These are phyloP conservation scores for Cordia subcordata DNA, from an alignment of 257 asterid genomes.

Conservation along the genomic window DNA sequence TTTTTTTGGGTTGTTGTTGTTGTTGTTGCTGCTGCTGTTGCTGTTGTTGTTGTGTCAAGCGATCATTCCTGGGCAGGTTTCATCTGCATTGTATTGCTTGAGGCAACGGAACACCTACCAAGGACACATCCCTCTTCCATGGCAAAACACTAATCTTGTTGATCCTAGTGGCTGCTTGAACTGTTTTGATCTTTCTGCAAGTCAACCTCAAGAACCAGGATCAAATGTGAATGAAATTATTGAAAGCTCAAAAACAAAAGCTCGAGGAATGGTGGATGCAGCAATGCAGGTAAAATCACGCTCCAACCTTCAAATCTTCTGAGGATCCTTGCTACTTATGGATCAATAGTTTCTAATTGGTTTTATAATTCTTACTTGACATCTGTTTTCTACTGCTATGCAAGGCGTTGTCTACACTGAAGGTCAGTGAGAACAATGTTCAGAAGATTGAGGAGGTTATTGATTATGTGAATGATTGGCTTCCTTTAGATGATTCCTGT, in stretches of 20 bases:
- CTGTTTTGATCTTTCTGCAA: conserved; percentile 37
- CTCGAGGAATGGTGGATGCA: conserved; percentile 73
- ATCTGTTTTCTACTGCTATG: neutral
- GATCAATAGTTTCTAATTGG: neutral
- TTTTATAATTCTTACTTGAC: neutral
- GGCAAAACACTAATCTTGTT: conserved; percentile 30
- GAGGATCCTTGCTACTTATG: neutral
- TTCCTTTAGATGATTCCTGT: conserved; percentile 34
- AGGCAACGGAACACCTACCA: conserved; percentile 74
- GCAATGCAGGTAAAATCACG: conserved; percentile 66
- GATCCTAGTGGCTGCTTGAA: conserved; percentile 34
- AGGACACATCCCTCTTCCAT: conserved; percentile 41
- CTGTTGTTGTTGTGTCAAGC: neutral
- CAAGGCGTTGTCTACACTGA: conserved; percentile 68
- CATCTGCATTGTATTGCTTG: conserved; percentile 57
- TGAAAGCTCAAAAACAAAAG: conserved; percentile 74
- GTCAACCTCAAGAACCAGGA: conserved; percentile 54
- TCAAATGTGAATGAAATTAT: conserved; percentile 62
- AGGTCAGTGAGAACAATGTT: conserved; percentile 37
- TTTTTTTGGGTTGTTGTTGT: neutral
- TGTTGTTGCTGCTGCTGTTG: neutral
- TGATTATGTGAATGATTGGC: conserved; percentile 34
- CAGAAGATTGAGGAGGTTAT: conserved; percentile 71
- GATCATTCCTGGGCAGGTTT: conserved; percentile 42
- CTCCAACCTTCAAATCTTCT: conserved; percentile 1